Percentiles rank a stretch among this genome's conserved stretches.
Evolutionary conservation across 2,329 filamentous ascomycete species (phyloP).

Genomic region (Sporothrix pallida): DNA sequence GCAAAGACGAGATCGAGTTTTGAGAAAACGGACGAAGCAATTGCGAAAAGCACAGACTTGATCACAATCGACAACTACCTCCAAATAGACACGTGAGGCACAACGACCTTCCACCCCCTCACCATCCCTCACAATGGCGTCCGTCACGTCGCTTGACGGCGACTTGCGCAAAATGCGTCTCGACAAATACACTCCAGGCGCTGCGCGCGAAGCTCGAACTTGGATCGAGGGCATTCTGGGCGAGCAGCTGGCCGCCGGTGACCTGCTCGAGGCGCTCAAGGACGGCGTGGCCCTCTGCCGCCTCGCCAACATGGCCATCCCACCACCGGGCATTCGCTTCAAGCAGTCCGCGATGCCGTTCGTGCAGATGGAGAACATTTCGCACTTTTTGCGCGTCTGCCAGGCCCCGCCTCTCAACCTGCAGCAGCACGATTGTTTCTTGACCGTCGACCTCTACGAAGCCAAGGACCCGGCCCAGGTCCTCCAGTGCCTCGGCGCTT

Average conservation of each 20-base stretch:
- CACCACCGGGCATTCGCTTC: constrained; percentile 81
- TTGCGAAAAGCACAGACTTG: background rate
- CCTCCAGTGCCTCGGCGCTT: constrained; percentile 86
- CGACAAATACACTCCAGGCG: constrained; percentile 89
- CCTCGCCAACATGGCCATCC: constrained; percentile 79
- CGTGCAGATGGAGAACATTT: constrained; percentile 99
- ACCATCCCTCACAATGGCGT: constrained; percentile 58
- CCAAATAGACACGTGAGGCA: background rate
- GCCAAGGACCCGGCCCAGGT: constrained; percentile 96
- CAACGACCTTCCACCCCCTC: background rate
- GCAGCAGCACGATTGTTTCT: constrained; percentile 91
- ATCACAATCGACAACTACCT: background rate
- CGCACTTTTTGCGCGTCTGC: constrained; percentile 89
- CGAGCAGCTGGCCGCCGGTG: constrained; percentile 71
- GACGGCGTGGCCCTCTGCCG: constrained; percentile 94
- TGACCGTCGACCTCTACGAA: constrained; percentile 96
- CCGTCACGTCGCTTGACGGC: constrained; percentile 90
- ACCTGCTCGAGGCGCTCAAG: constrained; percentile 84
- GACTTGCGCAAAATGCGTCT: constrained; percentile 93
- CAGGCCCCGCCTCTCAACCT: constrained; percentile 84
- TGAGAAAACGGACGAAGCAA: background rate
- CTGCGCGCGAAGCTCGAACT: constrained; percentile 78
- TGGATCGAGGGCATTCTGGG: constrained; percentile 88
- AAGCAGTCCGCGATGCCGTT: constrained; percentile 96
- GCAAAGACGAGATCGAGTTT: background rate